A percentile compares a stretch with the other conserved stretches of the same genome.
phyloP scores from a whole-genome alignment of 345 rosid species.

The Microthlaspi erraticum region DNA sequence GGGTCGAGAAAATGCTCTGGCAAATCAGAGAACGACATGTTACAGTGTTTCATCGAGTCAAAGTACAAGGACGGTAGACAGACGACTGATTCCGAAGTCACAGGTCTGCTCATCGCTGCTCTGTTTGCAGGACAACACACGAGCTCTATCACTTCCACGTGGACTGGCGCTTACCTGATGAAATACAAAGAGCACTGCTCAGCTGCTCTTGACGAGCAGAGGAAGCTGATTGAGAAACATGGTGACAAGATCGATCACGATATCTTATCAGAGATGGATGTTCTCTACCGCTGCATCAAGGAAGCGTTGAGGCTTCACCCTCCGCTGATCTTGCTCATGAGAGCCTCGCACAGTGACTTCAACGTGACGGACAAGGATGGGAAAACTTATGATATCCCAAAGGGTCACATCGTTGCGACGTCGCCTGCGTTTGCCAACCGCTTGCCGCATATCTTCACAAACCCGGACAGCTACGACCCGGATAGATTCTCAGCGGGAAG shows the following conservation, averaged over 20 bases:
- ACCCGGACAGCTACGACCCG: conserved; percentile 86
- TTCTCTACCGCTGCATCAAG: conserved; percentile 86
- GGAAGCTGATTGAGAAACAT: conserved; percentile 64
- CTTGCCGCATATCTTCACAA: conserved; percentile 75
- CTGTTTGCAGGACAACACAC: conserved; percentile 99
- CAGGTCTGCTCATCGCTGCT: conserved; percentile 96
- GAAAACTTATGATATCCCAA: conserved; percentile 82
- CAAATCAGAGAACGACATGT: conserved; percentile 85
- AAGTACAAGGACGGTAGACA: conserved; percentile 91
- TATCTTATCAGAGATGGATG: conserved; percentile 89
- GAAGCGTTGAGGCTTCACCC: conserved; percentile 98
- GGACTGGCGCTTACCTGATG: conserved; percentile 96
- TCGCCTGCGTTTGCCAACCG: conserved; percentile 98
- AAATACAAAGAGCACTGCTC: conserved; percentile 60
- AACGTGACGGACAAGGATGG: conserved; percentile 80
- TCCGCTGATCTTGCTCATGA: conserved; percentile 86
- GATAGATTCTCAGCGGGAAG: conserved; percentile 82
- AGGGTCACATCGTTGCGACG: conserved; percentile 93
- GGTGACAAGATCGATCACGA: conserved; percentile 92
- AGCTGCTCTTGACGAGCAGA: conserved; percentile 82
- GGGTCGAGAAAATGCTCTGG: conserved; percentile 72
- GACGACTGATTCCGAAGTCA: conserved; percentile 85
- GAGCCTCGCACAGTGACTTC: conserved; percentile 86
- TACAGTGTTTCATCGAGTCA: conserved; percentile 95
- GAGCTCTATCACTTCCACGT: conserved; percentile 95